Evolutionary conservation across 148 eudicot genomes (phyloP), one percentile per base, ranked within the genome.

Genomic region (Cornus kousa): DNA sequence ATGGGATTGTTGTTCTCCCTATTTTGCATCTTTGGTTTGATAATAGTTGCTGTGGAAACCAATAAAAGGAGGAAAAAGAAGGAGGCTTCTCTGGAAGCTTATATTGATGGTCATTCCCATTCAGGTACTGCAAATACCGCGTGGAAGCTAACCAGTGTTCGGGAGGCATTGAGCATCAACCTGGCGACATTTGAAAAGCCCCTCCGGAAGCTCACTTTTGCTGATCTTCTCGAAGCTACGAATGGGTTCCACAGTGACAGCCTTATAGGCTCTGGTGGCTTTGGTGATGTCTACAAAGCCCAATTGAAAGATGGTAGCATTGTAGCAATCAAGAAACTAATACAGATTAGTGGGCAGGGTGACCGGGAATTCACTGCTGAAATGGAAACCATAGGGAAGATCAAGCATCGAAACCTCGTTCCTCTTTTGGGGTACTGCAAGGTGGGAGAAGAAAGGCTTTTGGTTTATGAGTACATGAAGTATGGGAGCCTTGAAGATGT

Each of bases 391-490:
- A 92, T 94, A 0, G 98, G 98, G 60, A 94, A 91, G 75, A 88
- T 94, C 82, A 92, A 94, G 81, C 97, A 94, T 71, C 79, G 94
- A 5, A 94, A 94, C 82, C 95, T 94, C 0, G 98, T 92, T 2
- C 94, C 98, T 37, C 88, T 95, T 22, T 50, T 95, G 64, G 98
- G 98, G 6, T 95, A 91, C 79, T 95, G 98, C 84, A 95, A 89
- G 77, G 98, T 95, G 5, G 94, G 96, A 28, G 98, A 93, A n/a
- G 98, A 95, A 40, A 79, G 98, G 68, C 83, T 95, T 16, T 62
- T 95, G 31, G 98, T 95, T 3, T 95, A 95, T 65, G 98, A 95
- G 80, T 95, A 90, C 89, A 95, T 95, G 98, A 90, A 90, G 83
- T 85, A 87, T 28, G 98, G 98, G 9, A 90, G 94, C 84, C 87